A percentile compares a stretch with the other conserved stretches of the same genome.
Conservation (phyloP, 106 monocot species). For the Alisma plantagoaquatica region DNA sequence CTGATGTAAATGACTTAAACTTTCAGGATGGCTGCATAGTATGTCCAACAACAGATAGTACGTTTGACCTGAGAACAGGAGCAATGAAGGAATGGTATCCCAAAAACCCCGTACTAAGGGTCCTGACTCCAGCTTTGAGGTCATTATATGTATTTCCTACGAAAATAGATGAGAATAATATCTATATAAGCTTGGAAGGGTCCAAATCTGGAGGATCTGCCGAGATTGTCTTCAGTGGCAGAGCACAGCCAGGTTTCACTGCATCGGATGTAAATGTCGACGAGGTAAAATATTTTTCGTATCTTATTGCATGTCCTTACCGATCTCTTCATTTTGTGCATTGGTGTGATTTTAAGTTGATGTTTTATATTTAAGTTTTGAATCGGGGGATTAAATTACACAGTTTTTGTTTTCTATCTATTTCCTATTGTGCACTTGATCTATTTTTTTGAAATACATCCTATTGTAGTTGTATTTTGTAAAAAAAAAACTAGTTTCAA, state of each 20-base stretch:
- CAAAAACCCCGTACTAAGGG: constrained; percentile 78
- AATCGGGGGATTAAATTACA: too few relatives aligned
- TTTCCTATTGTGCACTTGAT: too few relatives aligned
- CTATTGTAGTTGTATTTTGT: too few relatives aligned
- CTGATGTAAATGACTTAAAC: too few relatives aligned
- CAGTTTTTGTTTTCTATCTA: too few relatives aligned
- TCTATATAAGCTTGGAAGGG: constrained; percentile 56
- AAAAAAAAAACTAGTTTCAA: too few relatives aligned
- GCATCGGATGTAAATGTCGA: constrained; percentile 90
- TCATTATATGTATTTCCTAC: constrained; percentile 61
- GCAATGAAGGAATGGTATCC: constrained; percentile 92
- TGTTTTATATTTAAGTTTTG: too few relatives aligned
- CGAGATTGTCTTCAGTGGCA: constrained; percentile 94
- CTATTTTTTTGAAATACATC: too few relatives aligned
- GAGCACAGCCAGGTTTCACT: constrained; percentile 76
- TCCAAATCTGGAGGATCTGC: constrained; percentile 43
- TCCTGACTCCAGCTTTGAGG: constrained; percentile 76
- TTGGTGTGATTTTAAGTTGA: too few relatives aligned
- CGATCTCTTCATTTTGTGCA: too few relatives aligned
- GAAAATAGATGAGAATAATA: constrained; percentile 67
- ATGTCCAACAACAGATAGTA: constrained; percentile 97
- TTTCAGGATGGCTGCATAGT: constrained; percentile 94
- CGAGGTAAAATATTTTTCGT: constrained; percentile 38
- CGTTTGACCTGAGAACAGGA: constrained; percentile 85
- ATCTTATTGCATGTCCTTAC: too few relatives aligned